A percentile compares a stretch with the other conserved stretches of the same genome.
These are phyloP conservation scores for Xerocomus amazonicus DNA, from an alignment of 1,284 basidiomycete species.

Conservation along the genomic window DNA sequence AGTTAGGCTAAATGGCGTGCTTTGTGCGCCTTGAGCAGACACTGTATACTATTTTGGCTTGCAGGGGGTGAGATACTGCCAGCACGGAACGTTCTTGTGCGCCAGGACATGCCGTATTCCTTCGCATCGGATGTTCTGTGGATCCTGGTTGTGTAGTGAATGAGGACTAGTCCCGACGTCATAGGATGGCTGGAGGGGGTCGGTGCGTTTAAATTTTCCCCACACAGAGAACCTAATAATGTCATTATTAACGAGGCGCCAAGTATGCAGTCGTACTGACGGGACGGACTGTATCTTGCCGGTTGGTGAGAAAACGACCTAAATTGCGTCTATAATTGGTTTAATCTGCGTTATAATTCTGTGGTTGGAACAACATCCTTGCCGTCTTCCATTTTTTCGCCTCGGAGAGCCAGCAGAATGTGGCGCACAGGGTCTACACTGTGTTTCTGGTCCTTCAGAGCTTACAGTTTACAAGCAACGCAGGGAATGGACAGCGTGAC, in stretches of 20 bases:
- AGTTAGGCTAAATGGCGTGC: slow-evolving; percentile 32
- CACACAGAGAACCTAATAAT: slow-evolving; percentile 75
- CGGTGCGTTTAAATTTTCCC: slow-evolving; percentile 57
- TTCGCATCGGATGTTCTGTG: too few relatives aligned
- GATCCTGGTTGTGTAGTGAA: neutral
- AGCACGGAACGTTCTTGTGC: slow-evolving; percentile 54
- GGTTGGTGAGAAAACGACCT: slow-evolving; percentile 57
- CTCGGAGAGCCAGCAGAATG: slow-evolving; percentile 37
- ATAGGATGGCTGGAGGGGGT: slow-evolving; percentile 63
- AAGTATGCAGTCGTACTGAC: neutral
- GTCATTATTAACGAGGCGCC: slow-evolving; percentile 76
- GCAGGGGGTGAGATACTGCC: slow-evolving; percentile 66
- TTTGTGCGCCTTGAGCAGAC: neutral
- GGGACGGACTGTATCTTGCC: slow-evolving; percentile 72
- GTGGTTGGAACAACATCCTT: slow-evolving; percentile 89
- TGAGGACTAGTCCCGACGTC: slow-evolving; percentile 63
- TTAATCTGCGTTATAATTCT: slow-evolving; percentile 50
- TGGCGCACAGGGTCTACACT: slow-evolving; percentile 21
- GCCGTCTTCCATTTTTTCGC: slow-evolving; percentile 82
- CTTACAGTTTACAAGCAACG: neutral
- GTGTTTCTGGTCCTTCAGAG: slow-evolving; percentile 52
- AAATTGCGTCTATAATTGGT: neutral
- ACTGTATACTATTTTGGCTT: slow-evolving; percentile 6
- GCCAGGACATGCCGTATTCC: slow-evolving; percentile 53
- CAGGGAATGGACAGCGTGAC: slow-evolving; percentile 67